Conservation (phyloP, 1,139 yeast genomes). For the Zygotorulaspora mrakii region DNA sequence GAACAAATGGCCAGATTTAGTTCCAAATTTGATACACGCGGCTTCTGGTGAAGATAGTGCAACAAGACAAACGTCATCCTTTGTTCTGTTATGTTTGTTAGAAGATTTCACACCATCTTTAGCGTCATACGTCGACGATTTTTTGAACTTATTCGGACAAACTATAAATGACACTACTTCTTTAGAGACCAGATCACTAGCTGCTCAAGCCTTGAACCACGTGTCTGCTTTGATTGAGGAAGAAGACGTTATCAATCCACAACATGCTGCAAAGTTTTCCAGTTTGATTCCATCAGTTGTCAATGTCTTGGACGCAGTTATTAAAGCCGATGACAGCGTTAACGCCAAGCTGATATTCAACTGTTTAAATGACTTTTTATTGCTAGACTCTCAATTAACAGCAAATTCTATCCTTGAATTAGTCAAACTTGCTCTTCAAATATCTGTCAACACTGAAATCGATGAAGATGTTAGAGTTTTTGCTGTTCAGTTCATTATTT, state of each 20-base stretch:
- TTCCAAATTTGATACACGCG: conserved; percentile 66
- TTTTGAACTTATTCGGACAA: conserved; percentile 61
- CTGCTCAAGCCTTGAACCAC: conserved; percentile 78
- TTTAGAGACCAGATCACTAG: conserved; percentile 72
- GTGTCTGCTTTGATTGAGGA: conserved; percentile 66
- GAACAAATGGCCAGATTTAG: conserved; percentile 71
- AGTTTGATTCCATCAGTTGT: conserved; percentile 76
- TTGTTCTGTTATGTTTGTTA: conserved; percentile 69
- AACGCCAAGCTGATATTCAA: conserved; percentile 76
- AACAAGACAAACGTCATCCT: conserved; percentile 81
- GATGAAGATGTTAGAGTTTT: conserved; percentile 82
- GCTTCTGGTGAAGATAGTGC: conserved; percentile 59
- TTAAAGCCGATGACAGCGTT: conserved; percentile 66
- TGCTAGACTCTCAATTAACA: conserved; percentile 70
- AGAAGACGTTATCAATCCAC: conserved; percentile 46
- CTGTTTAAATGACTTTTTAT: conserved; percentile 74
- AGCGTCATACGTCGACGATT: conserved; percentile 58
- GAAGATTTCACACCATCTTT: conserved; percentile 71
- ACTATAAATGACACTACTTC: conserved; percentile 67
- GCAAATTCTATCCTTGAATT: conserved; percentile 73
- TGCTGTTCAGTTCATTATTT: conserved; percentile 80
- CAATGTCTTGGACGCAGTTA: conserved; percentile 71
- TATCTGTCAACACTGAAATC: conserved; percentile 60
- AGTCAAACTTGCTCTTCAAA: conserved; percentile 69
- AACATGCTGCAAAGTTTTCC: conserved; percentile 57